A percentile compares a stretch with the other conserved stretches of the same genome.
phyloP scores from a whole-genome alignment of 768 basidiomycete species.

The Russula vinacea region DNA sequence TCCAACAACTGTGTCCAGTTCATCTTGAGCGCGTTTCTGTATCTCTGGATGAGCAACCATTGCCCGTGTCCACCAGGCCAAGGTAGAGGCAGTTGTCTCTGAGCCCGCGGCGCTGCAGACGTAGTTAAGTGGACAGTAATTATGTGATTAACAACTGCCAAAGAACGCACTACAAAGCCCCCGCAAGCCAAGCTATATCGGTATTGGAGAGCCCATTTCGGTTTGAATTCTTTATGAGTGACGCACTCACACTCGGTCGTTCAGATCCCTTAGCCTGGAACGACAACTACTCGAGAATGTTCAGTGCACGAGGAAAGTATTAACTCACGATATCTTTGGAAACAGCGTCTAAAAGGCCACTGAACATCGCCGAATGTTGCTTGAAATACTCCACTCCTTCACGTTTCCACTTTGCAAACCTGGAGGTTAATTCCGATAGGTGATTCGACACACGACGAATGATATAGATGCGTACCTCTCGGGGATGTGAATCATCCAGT shows the following conservation, averaged over 20 bases:
- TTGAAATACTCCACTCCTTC: no score
- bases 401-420: background rate
- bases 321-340: background rate
- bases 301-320: background rate
- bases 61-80: slow-evolving; percentile 21
- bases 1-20: slow-evolving; percentile 12
- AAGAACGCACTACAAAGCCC: no score
- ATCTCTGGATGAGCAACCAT: slow-evolving; percentile 26
- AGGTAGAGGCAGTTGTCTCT: slow-evolving; percentile 11
- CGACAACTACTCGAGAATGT: background rate
- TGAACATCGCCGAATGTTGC: no score
- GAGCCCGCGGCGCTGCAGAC: background rate
- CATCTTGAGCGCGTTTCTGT: slow-evolving; percentile 19
- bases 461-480: no score
- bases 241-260: background rate
- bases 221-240: slow-evolving; percentile 10
- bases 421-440: background rate
- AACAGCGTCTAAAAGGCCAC: no score
- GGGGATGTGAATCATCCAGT: slow-evolving; percentile 15
- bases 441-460: background rate
- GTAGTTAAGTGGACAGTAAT: background rate
- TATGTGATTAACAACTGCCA: no score
- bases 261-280: slow-evolving; percentile 7
- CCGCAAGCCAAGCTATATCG: slow-evolving; percentile 20
- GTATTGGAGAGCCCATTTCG: slow-evolving; percentile 14